Evolutionary conservation across 2,329 filamentous ascomycete genomes (phyloP).

Genomic region (Didymella lethalis): DNA sequence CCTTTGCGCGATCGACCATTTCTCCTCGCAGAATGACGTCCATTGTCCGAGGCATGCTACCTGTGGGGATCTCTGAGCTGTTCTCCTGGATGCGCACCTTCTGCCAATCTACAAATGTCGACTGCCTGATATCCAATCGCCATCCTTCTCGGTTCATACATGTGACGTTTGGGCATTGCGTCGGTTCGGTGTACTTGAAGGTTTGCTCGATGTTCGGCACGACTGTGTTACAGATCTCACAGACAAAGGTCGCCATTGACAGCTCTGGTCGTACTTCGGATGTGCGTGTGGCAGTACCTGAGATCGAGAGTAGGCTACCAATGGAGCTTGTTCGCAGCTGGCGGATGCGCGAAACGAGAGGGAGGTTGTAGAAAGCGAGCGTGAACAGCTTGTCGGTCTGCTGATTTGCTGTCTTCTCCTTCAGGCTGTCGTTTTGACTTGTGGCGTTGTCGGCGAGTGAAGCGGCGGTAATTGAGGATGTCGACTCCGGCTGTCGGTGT

Average conservation of each 20-base stretch:
- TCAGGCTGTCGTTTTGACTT: conserved; percentile 62
- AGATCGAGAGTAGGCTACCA: conserved; percentile 92
- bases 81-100: conserved; percentile 99
- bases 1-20: conserved; percentile 96
- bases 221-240: conserved; percentile 83
- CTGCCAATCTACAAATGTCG: conserved; percentile 99
- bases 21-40: conserved; percentile 96
- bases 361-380: conserved; percentile 91
- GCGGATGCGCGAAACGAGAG: conserved; percentile 84
- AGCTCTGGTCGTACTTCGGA: conserved; percentile 96
- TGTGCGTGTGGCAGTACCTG: conserved; percentile 93
- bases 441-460: conserved; percentile 67
- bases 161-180: conserved; percentile 86
- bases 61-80: conserved; percentile 96
- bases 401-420: conserved; percentile 83
- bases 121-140: conserved; percentile 95
- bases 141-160: conserved; percentile 93
- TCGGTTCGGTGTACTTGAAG: conserved; percentile 96
- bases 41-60: conserved; percentile 98
- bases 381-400: conserved; percentile 97
- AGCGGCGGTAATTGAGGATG: conserved; percentile 75
- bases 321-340: conserved; percentile 89
- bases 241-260: conserved; percentile 89
- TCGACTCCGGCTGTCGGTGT: conserved; percentile 82
- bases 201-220: conserved; percentile 95